A percentile compares a stretch with the other conserved stretches of the same genome.
phyloP scores from a whole-genome alignment of 768 basidiomycete species.

The Calocybe indica region DNA sequence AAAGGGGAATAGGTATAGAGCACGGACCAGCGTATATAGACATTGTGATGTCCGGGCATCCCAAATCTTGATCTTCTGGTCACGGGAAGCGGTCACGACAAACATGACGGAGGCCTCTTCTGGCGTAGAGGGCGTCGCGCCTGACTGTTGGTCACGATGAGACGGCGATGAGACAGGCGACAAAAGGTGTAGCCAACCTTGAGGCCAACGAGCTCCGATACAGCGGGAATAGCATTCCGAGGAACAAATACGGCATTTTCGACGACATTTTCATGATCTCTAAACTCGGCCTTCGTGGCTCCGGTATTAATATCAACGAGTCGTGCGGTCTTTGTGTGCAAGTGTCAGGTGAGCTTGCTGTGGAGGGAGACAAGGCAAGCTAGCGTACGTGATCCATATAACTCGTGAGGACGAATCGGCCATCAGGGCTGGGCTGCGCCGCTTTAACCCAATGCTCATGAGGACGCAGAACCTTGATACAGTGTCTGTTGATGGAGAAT shows the following conservation, averaged over 20 bases:
- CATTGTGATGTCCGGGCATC: constrained; percentile 62
- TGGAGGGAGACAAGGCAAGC: neutral
- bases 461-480: constrained; percentile 54
- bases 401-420: constrained; percentile 50
- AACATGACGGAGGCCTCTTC: constrained; percentile 27
- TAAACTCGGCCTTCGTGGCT: constrained; percentile 56
- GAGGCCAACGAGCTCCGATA: constrained; percentile 52
- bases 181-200: neutral
- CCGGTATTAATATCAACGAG: constrained; percentile 56
- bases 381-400: constrained; percentile 60
- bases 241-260: constrained; percentile 69
- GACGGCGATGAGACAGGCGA: neutral
- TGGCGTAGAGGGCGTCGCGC: constrained; percentile 1
- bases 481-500: constrained; percentile 37
- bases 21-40: constrained; percentile 47
- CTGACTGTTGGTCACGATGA: constrained; percentile 1
- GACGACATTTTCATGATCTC: constrained; percentile 69
- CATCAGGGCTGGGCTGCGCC: constrained; percentile 44
- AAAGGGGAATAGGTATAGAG: neutral
- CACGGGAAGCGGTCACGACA: constrained; percentile 64
- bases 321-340: constrained; percentile 47
- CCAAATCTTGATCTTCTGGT: constrained; percentile 74
- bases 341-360: neutral
- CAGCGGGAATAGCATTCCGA: constrained; percentile 44
- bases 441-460: constrained; percentile 66